Percentiles rank a stretch among this genome's conserved stretches.
phyloP scores from a whole-genome alignment of 192 early-diverging fungal species.

The Coemansia sp. region DNA sequence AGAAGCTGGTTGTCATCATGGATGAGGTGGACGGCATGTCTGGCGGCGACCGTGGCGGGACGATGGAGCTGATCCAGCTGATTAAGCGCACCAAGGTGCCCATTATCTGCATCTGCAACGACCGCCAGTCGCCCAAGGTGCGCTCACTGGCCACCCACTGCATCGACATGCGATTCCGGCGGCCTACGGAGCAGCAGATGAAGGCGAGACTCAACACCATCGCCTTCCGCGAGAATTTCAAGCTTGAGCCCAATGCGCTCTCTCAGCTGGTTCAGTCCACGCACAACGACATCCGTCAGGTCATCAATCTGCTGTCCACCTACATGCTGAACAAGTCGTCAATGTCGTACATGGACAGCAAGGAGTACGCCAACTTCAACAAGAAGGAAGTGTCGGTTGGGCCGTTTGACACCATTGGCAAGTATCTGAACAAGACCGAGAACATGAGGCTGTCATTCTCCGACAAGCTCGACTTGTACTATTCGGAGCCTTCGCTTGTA shows the following conservation, averaged over 20 bases:
- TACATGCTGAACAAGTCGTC: slow-evolving; percentile 66
- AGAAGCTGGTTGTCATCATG: slow-evolving; percentile 80
- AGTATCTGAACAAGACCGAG: slow-evolving; percentile 55
- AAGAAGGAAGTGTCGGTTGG: slow-evolving; percentile 63
- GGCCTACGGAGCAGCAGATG: slow-evolving; percentile 70
- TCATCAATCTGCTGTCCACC: slow-evolving; percentile 92
- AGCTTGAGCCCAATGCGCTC: slow-evolving; percentile 73
- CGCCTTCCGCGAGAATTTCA: slow-evolving; percentile 71
- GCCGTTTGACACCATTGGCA: slow-evolving; percentile 74
- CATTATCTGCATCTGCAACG: slow-evolving; percentile 99
- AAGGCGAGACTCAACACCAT: slow-evolving; percentile 75
- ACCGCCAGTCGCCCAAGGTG: slow-evolving; percentile 81
- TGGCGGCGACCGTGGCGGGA: slow-evolving; percentile 91
- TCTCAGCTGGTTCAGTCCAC: slow-evolving; percentile 77
- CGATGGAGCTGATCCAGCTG: slow-evolving; percentile 78
- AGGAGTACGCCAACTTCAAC: slow-evolving; percentile 44
- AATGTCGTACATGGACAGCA: slow-evolving; percentile 81
- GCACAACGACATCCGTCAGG: slow-evolving; percentile 91
- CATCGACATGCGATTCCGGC: slow-evolving; percentile 74
- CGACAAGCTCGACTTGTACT: slow-evolving; percentile 88
- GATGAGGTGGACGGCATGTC: slow-evolving; percentile 99
- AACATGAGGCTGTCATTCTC: slow-evolving; percentile 56
- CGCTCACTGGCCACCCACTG: slow-evolving; percentile 79
- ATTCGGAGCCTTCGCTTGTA: slow-evolving; percentile 80
- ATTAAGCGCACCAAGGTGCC: slow-evolving; percentile 89